Evolutionary conservation across 1,284 basidiomycete genomes (phyloP).

Genomic region (Rhodofomes roseus): DNA sequence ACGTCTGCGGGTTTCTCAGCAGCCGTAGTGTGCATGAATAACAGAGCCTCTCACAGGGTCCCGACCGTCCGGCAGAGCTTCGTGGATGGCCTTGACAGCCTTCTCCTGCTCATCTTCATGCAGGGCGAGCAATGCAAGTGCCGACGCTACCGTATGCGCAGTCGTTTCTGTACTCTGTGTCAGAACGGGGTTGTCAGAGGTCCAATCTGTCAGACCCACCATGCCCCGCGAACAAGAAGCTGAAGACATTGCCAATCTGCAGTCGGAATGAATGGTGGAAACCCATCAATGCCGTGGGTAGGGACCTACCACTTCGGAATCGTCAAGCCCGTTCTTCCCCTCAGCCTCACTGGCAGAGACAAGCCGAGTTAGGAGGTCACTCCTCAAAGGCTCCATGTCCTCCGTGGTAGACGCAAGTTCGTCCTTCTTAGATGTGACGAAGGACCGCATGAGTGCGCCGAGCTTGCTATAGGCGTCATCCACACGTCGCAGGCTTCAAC

Average conservation of each 20-base stretch:
- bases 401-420: constrained; percentile 11
- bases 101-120: constrained; percentile 15
- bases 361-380: constrained; percentile 14
- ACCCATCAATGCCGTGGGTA: background rate
- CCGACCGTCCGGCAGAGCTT: constrained; percentile 7
- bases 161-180: constrained; percentile 11
- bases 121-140: constrained; percentile 15
- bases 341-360: constrained; percentile 13
- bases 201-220: constrained; percentile 4
- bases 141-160: constrained; percentile 11
- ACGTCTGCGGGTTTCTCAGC: constrained; percentile 5
- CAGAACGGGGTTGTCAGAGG: background rate
- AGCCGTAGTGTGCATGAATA: too few relatives aligned
- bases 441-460: constrained; percentile 6
- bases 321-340: constrained; percentile 11
- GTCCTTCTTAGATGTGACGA: constrained; percentile 10
- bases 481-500: constrained; percentile 4
- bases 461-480: constrained; percentile 8
- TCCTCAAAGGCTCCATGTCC: background rate
- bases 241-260: constrained; percentile 16
- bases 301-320: constrained; percentile 9
- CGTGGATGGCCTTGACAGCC: constrained; percentile 9
- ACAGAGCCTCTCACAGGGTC: constrained; percentile 15
- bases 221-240: constrained; percentile 17
- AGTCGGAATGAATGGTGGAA: too few relatives aligned